These are phyloP conservation scores for Clarireedia hainanense DNA, from an alignment of 2,329 filamentous ascomycete genomes.

Conservation along the genomic window DNA sequence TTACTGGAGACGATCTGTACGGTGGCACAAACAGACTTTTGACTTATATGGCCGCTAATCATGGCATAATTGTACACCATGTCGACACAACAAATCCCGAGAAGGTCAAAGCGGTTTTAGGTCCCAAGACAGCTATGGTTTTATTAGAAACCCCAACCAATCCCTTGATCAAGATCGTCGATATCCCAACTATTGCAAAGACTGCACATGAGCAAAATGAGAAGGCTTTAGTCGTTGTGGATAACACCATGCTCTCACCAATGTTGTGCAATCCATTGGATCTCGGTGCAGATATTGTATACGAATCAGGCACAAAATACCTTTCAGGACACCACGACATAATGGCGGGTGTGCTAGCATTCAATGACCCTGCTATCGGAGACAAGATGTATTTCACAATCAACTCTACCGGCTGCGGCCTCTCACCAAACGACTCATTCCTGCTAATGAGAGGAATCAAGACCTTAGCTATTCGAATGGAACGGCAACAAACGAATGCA, in stretches of 20 bases:
- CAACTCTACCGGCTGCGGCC: slow-evolving; percentile 89
- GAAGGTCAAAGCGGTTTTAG: slow-evolving; percentile 60
- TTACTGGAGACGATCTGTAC: slow-evolving; percentile 95
- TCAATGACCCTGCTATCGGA: slow-evolving; percentile 73
- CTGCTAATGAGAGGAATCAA: slow-evolving; percentile 92
- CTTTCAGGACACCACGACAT: slow-evolving; percentile 96
- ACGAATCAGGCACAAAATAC: slow-evolving; percentile 97
- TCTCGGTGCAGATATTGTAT: slow-evolving; percentile 89
- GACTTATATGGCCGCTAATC: slow-evolving; percentile 82
- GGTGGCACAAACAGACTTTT: slow-evolving; percentile 90
- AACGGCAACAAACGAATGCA: slow-evolving; percentile 92
- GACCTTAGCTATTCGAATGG: slow-evolving; percentile 95
- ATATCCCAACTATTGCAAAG: slow-evolving; percentile 72
- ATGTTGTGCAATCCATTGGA: slow-evolving; percentile 91
- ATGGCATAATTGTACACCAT: slow-evolving; percentile 89
- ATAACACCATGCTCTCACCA: slow-evolving; percentile 98
- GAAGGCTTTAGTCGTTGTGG: slow-evolving; percentile 77
- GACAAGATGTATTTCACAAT: slow-evolving; percentile 95
- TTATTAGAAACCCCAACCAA: slow-evolving; percentile 95
- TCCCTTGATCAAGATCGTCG: slow-evolving; percentile 95
- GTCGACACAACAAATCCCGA: slow-evolving; percentile 84
- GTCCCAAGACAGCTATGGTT: slow-evolving; percentile 84
- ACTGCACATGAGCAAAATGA: slow-evolving; percentile 71
- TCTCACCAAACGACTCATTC: slow-evolving; percentile 94
- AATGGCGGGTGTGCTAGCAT: slow-evolving; percentile 94